Evolutionary conservation across 2,329 filamentous ascomycete genomes (phyloP).

Genomic region (Colletotrichum sojae): DNA sequence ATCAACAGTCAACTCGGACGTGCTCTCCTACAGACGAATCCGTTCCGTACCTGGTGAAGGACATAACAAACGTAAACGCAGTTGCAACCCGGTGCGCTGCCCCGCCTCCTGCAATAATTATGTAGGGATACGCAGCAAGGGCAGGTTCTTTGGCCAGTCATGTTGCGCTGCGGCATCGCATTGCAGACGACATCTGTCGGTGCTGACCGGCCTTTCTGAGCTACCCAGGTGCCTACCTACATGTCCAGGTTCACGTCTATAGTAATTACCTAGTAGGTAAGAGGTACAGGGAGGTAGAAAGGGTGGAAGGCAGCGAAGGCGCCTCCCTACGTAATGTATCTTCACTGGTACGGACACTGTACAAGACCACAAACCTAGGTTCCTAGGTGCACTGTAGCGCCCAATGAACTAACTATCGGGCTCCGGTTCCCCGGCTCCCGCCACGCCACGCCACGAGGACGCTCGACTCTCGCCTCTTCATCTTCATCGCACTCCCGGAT

Average conservation of each 20-base stretch:
- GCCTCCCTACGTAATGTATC: too few relatives aligned
- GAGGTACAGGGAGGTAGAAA: too few relatives aligned
- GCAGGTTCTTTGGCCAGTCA: slow-evolving; percentile 1
- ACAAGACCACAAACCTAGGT: too few relatives aligned
- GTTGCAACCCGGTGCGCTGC: not conserved
- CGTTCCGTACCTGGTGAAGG: too few relatives aligned
- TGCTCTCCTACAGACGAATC: too few relatives aligned
- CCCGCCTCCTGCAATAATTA: slow-evolving; percentile 1
- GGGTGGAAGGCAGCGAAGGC: too few relatives aligned
- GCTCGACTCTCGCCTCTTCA: not conserved
- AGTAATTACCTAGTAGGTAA: not conserved
- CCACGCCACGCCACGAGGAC: not conserved
- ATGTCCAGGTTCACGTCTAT: too few relatives aligned
- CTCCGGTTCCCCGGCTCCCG: slow-evolving; percentile 30
- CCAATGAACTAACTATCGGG: slow-evolving; percentile 23
- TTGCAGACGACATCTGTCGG: slow-evolving; percentile 5
- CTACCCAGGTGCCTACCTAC: too few relatives aligned
- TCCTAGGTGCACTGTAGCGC: too few relatives aligned
- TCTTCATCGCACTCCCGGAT: not conserved
- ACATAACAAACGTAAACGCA: not conserved
- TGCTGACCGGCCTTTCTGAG: slow-evolving; percentile 13
- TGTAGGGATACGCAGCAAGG: not conserved
- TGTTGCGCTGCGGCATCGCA: not conserved
- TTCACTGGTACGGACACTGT: too few relatives aligned
- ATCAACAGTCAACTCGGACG: too few relatives aligned